phyloP scores from a whole-genome alignment of 305 asterid genomes.

The Andrographis paniculata region DNA sequence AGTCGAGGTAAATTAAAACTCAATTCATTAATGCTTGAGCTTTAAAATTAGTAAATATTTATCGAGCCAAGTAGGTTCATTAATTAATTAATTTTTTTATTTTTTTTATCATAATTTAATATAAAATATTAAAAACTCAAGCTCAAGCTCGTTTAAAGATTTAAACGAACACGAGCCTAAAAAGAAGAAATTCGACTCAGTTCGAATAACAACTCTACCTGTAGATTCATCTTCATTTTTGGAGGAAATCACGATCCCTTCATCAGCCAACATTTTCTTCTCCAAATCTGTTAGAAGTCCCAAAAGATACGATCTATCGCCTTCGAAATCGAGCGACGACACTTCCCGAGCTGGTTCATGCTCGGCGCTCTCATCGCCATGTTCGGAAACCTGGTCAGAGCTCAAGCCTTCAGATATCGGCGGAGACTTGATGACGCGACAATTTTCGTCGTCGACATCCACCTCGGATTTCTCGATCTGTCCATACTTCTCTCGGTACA shows the following conservation, averaged over 20 bases:
- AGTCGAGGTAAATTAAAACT: no score
- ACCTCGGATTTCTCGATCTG: constrained; percentile 35
- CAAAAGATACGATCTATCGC: constrained; percentile 44
- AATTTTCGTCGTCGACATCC: constrained; percentile 51
- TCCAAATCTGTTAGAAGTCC: constrained; percentile 44
- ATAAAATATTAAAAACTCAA: no score
- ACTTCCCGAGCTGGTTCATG: background rate
- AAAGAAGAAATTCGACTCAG: background rate
- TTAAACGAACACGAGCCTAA: background rate
- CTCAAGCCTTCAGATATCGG: constrained; percentile 26
- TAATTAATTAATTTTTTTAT: no score
- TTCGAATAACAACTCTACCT: constrained; percentile 1
- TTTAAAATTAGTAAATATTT: no score
- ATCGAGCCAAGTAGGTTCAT: no score
- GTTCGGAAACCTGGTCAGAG: constrained; percentile 30
- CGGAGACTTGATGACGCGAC: constrained; percentile 58
- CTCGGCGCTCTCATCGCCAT: constrained; percentile 25
- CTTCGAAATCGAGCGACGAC: constrained; percentile 40
- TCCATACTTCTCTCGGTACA: constrained; percentile 50
- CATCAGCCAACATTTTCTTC: constrained; percentile 29
- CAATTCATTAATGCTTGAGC: no score
- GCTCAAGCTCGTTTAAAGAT: no score
- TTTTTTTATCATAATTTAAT: no score
- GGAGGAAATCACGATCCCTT: constrained; percentile 2
- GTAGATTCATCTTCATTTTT: constrained; percentile 24